These are phyloP conservation scores for Penicillium sp. DNA, from an alignment of 2,329 filamentous ascomycete species.

Conservation along the genomic window DNA sequence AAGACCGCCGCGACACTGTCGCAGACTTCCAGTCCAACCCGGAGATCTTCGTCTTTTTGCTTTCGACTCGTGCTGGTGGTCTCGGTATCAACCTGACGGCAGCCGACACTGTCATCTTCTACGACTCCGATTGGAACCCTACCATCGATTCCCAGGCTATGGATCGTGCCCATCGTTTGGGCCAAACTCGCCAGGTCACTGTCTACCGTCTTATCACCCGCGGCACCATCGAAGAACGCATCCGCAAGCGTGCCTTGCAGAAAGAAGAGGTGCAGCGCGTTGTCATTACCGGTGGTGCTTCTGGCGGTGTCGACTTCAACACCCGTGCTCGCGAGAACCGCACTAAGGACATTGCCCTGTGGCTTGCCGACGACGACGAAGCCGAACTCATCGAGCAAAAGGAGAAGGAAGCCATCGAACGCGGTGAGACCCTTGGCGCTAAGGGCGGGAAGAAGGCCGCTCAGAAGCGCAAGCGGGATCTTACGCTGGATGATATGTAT, in stretches of 20 bases:
- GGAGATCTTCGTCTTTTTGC: constrained; percentile 94
- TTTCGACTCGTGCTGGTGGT: constrained; percentile 94
- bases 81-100: constrained; percentile 96
- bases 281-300: constrained; percentile 83
- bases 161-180: constrained; percentile 96
- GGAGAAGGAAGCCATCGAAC: constrained; percentile 76
- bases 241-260: constrained; percentile 91
- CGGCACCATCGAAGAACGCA: constrained; percentile 95
- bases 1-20: constrained; percentile 94
- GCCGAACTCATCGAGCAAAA: constrained; percentile 90
- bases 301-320: constrained; percentile 91
- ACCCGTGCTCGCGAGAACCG: constrained; percentile 86
- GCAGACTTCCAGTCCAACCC: constrained; percentile 92
- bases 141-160: constrained; percentile 98
- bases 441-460: constrained; percentile 62
- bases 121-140: constrained; percentile 99
- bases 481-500: constrained; percentile 91
- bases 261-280: constrained; percentile 99
- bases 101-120: constrained; percentile 98
- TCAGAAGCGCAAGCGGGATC: constrained; percentile 59
- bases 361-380: constrained; percentile 96
- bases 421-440: constrained; percentile 61
- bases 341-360: constrained; percentile 97
- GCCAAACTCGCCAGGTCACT: constrained; percentile 91
- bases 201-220: constrained; percentile 97